Conservation (phyloP, 192 early-diverging fungal genomes). For the Backusella circina region DNA sequence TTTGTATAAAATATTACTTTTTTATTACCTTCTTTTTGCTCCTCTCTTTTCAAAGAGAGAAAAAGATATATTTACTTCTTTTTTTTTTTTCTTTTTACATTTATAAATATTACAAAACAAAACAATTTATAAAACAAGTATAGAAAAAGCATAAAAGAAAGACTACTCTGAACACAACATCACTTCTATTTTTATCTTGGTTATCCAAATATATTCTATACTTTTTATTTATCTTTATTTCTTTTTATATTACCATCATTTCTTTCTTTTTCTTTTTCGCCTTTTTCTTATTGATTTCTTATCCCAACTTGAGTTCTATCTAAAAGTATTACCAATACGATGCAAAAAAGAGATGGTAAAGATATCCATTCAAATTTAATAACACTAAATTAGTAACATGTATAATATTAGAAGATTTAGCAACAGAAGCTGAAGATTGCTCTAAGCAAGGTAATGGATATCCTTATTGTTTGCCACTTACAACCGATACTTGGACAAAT, state of each 20-base stretch:
- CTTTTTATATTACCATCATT: not conserved
- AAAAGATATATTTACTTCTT: no score
- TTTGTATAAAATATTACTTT: not conserved
- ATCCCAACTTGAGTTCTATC: not conserved
- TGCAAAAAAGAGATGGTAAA: not conserved
- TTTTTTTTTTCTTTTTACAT: no score
- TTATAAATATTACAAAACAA: not conserved
- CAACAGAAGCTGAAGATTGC: conserved; percentile 6
- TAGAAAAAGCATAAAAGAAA: not conserved
- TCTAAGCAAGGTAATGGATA: conserved; percentile 10
- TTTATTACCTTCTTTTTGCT: not conserved
- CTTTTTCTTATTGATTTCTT: not conserved
- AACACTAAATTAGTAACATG: not conserved
- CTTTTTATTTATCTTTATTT: not conserved
- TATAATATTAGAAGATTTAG: not conserved
- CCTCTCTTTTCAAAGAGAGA: not conserved
- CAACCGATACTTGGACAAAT: conserved; percentile 23
- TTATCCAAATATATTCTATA: conserved; percentile 5
- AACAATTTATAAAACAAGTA: not conserved
- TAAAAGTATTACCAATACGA: not conserved
- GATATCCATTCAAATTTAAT: not conserved
- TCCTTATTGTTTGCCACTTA: conserved; percentile 14
- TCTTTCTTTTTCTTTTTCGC: not conserved
- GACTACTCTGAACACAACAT: not conserved
- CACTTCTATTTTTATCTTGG: not conserved